A percentile compares a stretch with the other conserved stretches of the same genome.
Evolutionary conservation across 306 rosid species (phyloP).

Genomic region (Albizia julibrissin): DNA sequence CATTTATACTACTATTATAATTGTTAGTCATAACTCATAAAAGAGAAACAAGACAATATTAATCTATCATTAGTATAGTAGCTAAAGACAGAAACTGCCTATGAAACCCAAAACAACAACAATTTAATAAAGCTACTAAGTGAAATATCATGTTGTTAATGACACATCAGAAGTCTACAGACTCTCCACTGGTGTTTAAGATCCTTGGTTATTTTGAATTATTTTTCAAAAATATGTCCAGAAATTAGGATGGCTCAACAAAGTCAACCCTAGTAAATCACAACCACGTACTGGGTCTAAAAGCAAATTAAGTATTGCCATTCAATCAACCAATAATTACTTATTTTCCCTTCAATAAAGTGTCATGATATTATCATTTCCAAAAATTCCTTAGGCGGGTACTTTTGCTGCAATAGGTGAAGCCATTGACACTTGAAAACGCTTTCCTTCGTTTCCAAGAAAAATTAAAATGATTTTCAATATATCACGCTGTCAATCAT

Average conservation of each 20-base stretch:
- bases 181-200: background rate
- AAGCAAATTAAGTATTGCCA: background rate
- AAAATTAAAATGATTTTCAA: constrained; percentile 15
- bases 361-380: background rate
- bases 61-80: background rate
- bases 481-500: background rate
- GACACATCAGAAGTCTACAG: background rate
- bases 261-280: background rate
- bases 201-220: background rate
- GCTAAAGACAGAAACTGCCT: background rate
- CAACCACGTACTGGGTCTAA: background rate
- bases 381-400: constrained; percentile 3
- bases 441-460: background rate
- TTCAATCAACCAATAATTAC: background rate
- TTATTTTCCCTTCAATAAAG: background rate
- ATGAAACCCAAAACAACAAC: background rate
- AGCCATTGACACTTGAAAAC: constrained; percentile 7
- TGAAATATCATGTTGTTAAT: background rate
- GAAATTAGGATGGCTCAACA: constrained; percentile 13
- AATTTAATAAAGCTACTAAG: background rate
- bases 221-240: background rate
- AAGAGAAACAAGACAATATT: background rate
- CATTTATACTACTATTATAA: constrained; percentile 2
- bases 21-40: background rate
- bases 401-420: constrained; percentile 19